Percentiles rank a stretch among this genome's conserved stretches.
phyloP scores from a whole-genome alignment of 352 stramenopile genomes.

The Phytophthora citricola region DNA sequence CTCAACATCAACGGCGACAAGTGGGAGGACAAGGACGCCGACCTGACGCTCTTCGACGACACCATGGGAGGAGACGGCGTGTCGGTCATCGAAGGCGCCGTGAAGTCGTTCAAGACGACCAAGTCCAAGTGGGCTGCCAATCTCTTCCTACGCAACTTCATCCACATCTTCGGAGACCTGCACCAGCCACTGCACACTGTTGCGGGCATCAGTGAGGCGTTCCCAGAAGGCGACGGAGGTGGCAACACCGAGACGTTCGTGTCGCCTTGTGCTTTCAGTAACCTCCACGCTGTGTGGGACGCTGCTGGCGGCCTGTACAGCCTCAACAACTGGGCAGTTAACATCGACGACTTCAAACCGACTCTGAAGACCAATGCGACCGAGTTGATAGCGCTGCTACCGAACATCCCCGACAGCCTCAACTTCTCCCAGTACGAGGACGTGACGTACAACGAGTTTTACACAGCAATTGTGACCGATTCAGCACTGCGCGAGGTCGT shows the following conservation, averaged over 20 bases:
- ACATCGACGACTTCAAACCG: constrained; percentile 36
- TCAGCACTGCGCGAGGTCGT: constrained; percentile 37
- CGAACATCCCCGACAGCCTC: constrained; percentile 40
- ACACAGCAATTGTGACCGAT: constrained; percentile 32
- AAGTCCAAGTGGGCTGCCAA: constrained; percentile 63
- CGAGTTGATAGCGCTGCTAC: constrained; percentile 45
- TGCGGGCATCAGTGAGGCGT: constrained; percentile 41
- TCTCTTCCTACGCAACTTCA: constrained; percentile 62
- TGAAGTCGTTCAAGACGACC: constrained; percentile 60
- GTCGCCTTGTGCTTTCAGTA: constrained; percentile 51
- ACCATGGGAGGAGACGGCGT: constrained; percentile 52
- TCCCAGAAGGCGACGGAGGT: constrained; percentile 56
- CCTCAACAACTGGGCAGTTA: constrained; percentile 56
- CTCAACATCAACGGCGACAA: constrained; percentile 49
- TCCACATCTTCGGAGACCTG: constrained; percentile 68
- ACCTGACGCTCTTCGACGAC: constrained; percentile 52
- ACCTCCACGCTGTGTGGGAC: constrained; percentile 73
- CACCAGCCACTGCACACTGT: constrained; percentile 68
- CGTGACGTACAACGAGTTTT: constrained; percentile 41
- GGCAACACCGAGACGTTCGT: constrained; percentile 67
- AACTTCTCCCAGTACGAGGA: constrained; percentile 49
- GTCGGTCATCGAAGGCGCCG: constrained; percentile 45
- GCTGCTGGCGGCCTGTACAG: constrained; percentile 52
- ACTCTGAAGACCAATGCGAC: constrained; percentile 46
- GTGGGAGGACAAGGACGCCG: constrained; percentile 35